phyloP scores from a whole-genome alignment of 192 early-diverging fungal genomes.

The Mycoemilia scoparia region DNA sequence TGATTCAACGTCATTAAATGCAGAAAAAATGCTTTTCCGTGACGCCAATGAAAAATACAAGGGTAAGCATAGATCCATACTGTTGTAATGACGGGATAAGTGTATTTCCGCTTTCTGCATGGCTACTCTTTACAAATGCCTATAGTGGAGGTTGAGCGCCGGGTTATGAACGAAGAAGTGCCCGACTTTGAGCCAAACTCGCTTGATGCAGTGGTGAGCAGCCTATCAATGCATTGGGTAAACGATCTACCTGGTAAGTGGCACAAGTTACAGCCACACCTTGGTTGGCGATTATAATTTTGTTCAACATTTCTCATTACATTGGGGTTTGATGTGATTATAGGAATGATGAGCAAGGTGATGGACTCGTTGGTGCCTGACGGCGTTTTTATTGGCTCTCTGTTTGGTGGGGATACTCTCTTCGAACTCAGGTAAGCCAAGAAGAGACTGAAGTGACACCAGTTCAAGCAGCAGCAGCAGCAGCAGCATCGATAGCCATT shows the following conservation, averaged over 20 bases:
- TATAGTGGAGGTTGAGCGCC: constrained; percentile 52
- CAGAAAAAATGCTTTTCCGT: too few relatives aligned
- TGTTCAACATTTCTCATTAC: not conserved
- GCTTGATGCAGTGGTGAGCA: constrained; percentile 75
- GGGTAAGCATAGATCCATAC: too few relatives aligned
- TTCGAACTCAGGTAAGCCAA: constrained; percentile 57
- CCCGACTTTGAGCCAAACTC: constrained; percentile 66
- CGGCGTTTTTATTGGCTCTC: constrained; percentile 78
- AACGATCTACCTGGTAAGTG: constrained; percentile 87
- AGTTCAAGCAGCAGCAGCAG: too few relatives aligned
- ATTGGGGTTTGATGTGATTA: not conserved
- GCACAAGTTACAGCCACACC: too few relatives aligned
- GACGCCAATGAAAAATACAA: too few relatives aligned
- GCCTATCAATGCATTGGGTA: constrained; percentile 82
- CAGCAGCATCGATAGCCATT: too few relatives aligned
- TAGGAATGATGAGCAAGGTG: constrained; percentile 66
- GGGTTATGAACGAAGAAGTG: constrained; percentile 69
- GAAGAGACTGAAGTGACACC: constrained; percentile 3
- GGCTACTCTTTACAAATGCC: not conserved
- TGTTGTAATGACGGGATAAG: too few relatives aligned
- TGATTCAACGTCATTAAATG: too few relatives aligned
- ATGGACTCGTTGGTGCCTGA: constrained; percentile 71
- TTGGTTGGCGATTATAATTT: not conserved
- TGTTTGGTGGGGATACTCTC: constrained; percentile 91
- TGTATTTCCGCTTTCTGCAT: too few relatives aligned